These are phyloP conservation scores for Allantophomopsis lycopodina DNA, from an alignment of 2,329 filamentous ascomycete genomes.

Conservation along the genomic window DNA sequence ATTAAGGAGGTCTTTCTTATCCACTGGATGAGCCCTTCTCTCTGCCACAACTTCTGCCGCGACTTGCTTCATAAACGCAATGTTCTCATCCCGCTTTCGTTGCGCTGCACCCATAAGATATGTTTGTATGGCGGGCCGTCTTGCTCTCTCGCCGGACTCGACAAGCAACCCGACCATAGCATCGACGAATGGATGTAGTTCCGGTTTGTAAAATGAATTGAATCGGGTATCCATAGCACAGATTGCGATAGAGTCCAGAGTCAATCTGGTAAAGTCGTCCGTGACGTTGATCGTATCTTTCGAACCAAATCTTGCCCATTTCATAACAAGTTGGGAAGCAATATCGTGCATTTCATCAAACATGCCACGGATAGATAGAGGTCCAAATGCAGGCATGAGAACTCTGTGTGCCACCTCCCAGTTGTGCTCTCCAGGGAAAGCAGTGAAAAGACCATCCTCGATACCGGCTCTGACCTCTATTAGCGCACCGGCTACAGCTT, in stretches of 20 bases:
- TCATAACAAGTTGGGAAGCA: conserved; percentile 49
- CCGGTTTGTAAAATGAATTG: conserved; percentile 59
- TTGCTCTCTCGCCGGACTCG: conserved; percentile 36
- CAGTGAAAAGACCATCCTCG: conserved; percentile 55
- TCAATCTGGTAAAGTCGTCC: conserved; percentile 59
- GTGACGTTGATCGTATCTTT: conserved; percentile 40
- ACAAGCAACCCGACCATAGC: conserved; percentile 52
- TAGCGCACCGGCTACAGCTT: conserved; percentile 35
- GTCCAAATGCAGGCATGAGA: conserved; percentile 57
- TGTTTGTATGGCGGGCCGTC: conserved; percentile 28
- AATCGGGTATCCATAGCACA: conserved; percentile 58
- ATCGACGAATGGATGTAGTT: conserved; percentile 54
- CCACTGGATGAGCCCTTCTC: conserved; percentile 36
- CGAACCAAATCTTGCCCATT: conserved; percentile 52
- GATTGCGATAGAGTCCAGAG: conserved; percentile 58
- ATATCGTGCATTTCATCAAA: conserved; percentile 59
- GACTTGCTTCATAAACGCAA: conserved; percentile 36
- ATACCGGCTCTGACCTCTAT: conserved; percentile 42
- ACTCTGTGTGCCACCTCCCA: conserved; percentile 56
- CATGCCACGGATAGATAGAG: conserved; percentile 53
- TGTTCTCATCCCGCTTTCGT: conserved; percentile 35
- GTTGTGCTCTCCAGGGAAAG: conserved; percentile 33
- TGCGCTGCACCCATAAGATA: conserved; percentile 28
- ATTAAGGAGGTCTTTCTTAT: conserved; percentile 52
- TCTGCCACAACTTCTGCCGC: conserved; percentile 43